phyloP scores from a whole-genome alignment of 2,329 filamentous ascomycete genomes.

The Xylogone sp. region DNA sequence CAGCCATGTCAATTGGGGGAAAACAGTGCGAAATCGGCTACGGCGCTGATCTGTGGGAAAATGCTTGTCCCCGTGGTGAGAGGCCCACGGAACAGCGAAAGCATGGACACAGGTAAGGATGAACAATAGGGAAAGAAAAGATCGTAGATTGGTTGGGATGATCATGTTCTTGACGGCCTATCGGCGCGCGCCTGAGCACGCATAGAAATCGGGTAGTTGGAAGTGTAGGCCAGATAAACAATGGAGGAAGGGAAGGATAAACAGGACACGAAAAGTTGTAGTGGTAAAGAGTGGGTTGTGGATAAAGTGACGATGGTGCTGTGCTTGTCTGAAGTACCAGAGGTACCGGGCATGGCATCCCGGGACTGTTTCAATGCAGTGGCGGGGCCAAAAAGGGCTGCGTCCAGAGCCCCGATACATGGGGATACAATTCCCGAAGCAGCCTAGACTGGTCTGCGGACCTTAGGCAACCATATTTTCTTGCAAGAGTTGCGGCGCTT shows the following conservation, averaged over 20 bases:
- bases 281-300: too few relatives aligned
- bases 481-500: too few relatives aligned
- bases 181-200: neutral
- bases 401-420: too few relatives aligned
- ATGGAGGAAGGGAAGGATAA: neutral
- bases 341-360: too few relatives aligned
- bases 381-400: too few relatives aligned
- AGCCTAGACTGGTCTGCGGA: too few relatives aligned
- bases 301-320: too few relatives aligned
- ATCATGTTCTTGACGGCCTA: neutral
- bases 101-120: conserved; percentile 10
- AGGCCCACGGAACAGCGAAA: conserved; percentile 17
- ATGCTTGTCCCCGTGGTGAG: conserved; percentile 5
- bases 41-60: conserved; percentile 8
- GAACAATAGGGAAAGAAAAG: conserved; percentile 8
- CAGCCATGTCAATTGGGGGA: conserved; percentile 47
- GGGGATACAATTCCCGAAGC: too few relatives aligned
- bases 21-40: conserved; percentile 26
- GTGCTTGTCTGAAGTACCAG: too few relatives aligned
- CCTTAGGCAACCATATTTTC: too few relatives aligned
- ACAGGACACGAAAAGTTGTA: too few relatives aligned
- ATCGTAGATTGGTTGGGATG: conserved; percentile 2
- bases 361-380: too few relatives aligned
- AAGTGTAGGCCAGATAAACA: neutral
- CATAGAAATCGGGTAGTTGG: neutral